phyloP scores from a whole-genome alignment of 306 rosid genomes.

The Prunus dulcis region DNA sequence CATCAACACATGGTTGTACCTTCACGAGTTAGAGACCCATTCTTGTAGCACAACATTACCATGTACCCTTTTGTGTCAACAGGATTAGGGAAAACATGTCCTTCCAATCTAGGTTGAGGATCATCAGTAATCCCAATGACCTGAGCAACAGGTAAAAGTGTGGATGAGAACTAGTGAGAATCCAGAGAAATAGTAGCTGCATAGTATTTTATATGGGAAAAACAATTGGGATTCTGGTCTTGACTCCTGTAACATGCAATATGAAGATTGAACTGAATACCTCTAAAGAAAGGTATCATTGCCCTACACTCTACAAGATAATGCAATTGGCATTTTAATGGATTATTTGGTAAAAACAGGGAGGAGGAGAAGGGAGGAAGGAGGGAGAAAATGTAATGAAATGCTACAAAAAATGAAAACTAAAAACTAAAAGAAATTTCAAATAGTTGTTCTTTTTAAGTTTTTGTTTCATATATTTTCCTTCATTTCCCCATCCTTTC shows the following conservation, averaged over 20 bases:
- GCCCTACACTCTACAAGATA: conserved; percentile 4
- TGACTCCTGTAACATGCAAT: neutral
- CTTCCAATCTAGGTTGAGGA: conserved; percentile 87
- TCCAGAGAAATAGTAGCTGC: neutral
- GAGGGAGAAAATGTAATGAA: neutral
- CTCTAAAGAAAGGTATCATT: conserved; percentile 4
- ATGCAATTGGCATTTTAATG: neutral
- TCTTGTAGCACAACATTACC: conserved; percentile 96
- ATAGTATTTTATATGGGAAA: neutral
- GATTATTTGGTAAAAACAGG: neutral
- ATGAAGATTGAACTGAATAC: neutral
- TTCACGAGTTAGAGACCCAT: conserved; percentile 96
- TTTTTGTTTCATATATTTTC: neutral
- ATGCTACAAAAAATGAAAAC: neutral
- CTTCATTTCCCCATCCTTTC: neutral
- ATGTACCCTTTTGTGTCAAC: conserved; percentile 83
- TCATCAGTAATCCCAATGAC: conserved; percentile 82
- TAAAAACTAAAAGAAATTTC: neutral
- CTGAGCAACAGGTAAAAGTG: conserved; percentile 37
- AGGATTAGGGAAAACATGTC: conserved; percentile 91
- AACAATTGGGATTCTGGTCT: neutral
- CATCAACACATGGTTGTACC: conserved; percentile 41
- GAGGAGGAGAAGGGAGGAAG: neutral
- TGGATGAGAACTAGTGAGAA: conserved; percentile 14
- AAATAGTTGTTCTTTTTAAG: neutral